Evolutionary conservation across 768 basidiomycete species (phyloP).

Genomic region (Trichaptum fuscoviolaceum): DNA sequence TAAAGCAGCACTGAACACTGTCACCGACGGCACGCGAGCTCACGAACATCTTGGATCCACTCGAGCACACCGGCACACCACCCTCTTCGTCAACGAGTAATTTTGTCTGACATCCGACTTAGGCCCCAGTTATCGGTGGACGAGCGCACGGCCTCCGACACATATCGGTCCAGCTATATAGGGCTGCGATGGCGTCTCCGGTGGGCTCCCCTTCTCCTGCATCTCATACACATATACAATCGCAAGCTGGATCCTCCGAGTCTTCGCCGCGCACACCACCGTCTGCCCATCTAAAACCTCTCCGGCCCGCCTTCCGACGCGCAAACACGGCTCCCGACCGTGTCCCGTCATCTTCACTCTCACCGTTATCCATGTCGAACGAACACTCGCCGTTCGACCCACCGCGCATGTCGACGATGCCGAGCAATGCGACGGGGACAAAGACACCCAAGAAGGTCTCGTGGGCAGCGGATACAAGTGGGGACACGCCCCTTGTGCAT

Average conservation of each 20-base stretch:
- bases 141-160: neutral
- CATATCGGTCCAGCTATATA: neutral
- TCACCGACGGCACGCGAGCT: neutral
- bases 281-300: neutral
- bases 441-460: slow-evolving; percentile 50
- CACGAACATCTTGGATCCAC: too few species aligned
- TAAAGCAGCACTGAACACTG: too few species aligned
- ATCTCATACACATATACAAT: too few species aligned
- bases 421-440: slow-evolving; percentile 21
- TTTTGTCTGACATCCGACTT: too few species aligned
- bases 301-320: neutral
- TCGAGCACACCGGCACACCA: too few species aligned
- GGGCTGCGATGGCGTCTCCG: neutral
- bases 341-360: neutral
- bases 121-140: neutral
- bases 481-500: slow-evolving; percentile 9
- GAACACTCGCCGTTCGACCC: neutral
- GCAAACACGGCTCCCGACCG: neutral
- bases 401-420: neutral
- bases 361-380: neutral
- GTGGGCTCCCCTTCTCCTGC: too few species aligned
- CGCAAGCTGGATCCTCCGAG: neutral
- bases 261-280: neutral
- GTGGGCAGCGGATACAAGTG: slow-evolving; percentile 32
- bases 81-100: too few species aligned